phyloP scores from a whole-genome alignment of 2,329 filamentous ascomycete species.

The Cryphonectria nitschkei region DNA sequence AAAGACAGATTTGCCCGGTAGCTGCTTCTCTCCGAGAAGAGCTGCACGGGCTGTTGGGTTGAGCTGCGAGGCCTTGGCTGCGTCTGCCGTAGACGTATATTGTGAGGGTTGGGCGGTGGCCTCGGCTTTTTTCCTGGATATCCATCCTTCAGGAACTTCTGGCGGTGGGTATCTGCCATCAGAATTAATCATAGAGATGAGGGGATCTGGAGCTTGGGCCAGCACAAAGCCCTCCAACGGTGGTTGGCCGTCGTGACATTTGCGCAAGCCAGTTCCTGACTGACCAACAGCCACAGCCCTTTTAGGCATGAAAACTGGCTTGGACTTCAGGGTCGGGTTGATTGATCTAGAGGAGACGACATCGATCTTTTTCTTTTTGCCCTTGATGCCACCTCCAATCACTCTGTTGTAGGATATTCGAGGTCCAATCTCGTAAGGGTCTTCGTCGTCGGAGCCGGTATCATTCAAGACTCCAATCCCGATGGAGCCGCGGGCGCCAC shows the following conservation, averaged over 20 bases:
- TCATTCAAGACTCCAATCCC: slow-evolving; percentile 91
- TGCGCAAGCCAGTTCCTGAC: slow-evolving; percentile 56
- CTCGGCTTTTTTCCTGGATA: slow-evolving; percentile 56
- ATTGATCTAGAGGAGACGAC: slow-evolving; percentile 49
- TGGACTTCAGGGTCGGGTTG: slow-evolving; percentile 67
- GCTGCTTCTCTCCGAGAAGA: slow-evolving; percentile 75
- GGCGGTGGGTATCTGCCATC: slow-evolving; percentile 64
- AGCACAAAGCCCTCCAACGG: slow-evolving; percentile 82
- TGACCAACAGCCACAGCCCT: slow-evolving; percentile 48
- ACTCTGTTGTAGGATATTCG: slow-evolving; percentile 84
- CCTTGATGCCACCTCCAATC: slow-evolving; percentile 82
- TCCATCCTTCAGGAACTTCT: slow-evolving; percentile 74
- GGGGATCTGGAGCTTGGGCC: slow-evolving; percentile 54
- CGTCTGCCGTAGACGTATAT: slow-evolving; percentile 73
- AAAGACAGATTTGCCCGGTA: slow-evolving; percentile 94
- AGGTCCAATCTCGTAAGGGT: slow-evolving; percentile 90
- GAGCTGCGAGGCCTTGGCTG: slow-evolving; percentile 75
- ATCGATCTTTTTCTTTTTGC: slow-evolving; percentile 70
- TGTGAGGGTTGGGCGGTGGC: slow-evolving; percentile 35
- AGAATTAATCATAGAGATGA: slow-evolving; percentile 48
- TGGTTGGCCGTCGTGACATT: slow-evolving; percentile 81
- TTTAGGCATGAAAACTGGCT: slow-evolving; percentile 77
- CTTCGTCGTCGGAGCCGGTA: slow-evolving; percentile 91
- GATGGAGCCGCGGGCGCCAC: slow-evolving; percentile 66
- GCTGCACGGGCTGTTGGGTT: slow-evolving; percentile 78